Conservation (phyloP, 345 rosid genomes). For the Cardamine occulta region DNA sequence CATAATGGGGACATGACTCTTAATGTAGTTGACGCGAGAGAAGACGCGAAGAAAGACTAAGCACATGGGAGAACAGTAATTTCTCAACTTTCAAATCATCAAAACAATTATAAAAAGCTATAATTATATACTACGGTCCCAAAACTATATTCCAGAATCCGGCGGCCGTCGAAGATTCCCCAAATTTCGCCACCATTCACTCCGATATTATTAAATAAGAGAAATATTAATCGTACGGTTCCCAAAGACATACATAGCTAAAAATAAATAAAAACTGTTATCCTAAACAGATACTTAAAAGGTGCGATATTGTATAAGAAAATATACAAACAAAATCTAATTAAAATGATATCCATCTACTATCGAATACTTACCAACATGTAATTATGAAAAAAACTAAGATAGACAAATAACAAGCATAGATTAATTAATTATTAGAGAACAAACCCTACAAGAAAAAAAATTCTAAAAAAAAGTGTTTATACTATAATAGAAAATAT, state of each 20-base stretch:
- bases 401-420: conserved; percentile 23
- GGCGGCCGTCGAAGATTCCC: conserved; percentile 44
- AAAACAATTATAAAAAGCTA: not conserved
- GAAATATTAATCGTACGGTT: not conserved
- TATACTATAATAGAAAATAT: conserved; percentile 7
- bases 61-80: conserved; percentile 41
- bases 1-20: conserved; percentile 21
- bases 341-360: conserved; percentile 30
- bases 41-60: conserved; percentile 29
- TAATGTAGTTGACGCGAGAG: conserved; percentile 35
- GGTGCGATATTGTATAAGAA: not conserved
- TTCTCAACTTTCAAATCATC: conserved; percentile 31
- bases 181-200: conserved; percentile 48
- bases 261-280: not conserved
- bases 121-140: conserved; percentile 23
- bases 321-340: conserved; percentile 17
- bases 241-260: not conserved
- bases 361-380: conserved; percentile 33
- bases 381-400: conserved; percentile 21
- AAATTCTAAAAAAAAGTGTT: not conserved
- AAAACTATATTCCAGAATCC: conserved; percentile 21
- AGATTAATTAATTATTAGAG: not conserved
- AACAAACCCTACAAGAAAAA: not conserved
- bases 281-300: not conserved
- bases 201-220: conserved; percentile 22